These are phyloP conservation scores for Quercus engelmannii DNA, from an alignment of 306 rosid species.

Conservation along the genomic window DNA sequence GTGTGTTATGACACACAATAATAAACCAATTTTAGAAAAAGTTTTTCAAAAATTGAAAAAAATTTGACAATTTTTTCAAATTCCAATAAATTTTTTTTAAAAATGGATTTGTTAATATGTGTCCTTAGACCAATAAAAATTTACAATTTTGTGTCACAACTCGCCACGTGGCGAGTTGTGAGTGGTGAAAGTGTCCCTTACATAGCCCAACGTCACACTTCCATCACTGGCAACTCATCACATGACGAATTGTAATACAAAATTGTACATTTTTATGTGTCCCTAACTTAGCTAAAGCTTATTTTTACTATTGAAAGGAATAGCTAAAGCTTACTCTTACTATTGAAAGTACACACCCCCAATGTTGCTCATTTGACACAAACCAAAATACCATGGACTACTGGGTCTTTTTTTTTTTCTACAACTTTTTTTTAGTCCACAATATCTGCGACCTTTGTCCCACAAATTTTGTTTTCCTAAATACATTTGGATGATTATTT, in stretches of 20 bases:
- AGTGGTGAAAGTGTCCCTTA: no score
- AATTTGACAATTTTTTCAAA: no score
- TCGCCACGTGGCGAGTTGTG: accelerated
- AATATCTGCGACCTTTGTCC: neutral
- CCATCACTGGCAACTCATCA: accelerated
- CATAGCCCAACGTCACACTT: accelerated
- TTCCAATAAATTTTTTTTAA: no score
- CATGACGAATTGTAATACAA: accelerated
- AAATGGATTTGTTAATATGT: no score
- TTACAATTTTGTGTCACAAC: no score
- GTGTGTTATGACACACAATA: no score
- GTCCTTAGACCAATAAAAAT: no score
- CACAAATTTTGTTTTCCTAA: neutral
- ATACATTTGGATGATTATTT: neutral
- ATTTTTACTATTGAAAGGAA: no score
- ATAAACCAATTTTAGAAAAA: no score
- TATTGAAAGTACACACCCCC: neutral
- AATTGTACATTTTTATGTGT: no score
- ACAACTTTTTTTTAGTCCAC: neutral
- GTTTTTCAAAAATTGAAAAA: accelerated
- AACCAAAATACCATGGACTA: neutral
- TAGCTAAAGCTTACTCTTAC: neutral
- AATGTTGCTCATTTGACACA: no score
- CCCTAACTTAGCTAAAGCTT: no score
- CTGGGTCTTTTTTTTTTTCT: neutral